phyloP scores from a whole-genome alignment of 441 rosid species.

The Erodium texanum region DNA sequence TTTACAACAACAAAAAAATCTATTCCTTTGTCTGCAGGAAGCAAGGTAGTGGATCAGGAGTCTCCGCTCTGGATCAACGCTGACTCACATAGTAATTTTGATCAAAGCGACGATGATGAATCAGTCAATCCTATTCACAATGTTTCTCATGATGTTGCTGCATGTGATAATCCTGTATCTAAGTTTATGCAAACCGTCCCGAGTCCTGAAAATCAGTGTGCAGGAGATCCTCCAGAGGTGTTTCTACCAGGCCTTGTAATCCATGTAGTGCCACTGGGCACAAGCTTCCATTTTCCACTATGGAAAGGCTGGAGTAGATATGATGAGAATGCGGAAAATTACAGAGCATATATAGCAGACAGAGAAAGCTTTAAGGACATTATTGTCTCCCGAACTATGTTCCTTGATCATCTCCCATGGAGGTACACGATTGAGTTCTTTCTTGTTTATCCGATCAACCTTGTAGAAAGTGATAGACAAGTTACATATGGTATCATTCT shows the following conservation, averaged over 20 bases:
- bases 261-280: constrained; percentile 53
- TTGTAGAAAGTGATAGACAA: not conserved
- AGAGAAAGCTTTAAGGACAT: constrained; percentile 63
- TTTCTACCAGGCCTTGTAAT: constrained; percentile 67
- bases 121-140: constrained; percentile 30
- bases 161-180: constrained; percentile 42
- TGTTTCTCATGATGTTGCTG: constrained; percentile 13
- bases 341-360: constrained; percentile 58
- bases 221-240: constrained; percentile 47
- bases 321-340: constrained; percentile 26
- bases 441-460: not conserved
- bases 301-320: constrained; percentile 49
- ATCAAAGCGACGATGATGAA: constrained; percentile 15
- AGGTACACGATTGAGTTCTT: constrained; percentile 34
- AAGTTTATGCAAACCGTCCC: constrained; percentile 58
- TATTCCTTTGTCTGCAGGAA: constrained; percentile 26
- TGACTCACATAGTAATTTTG: constrained; percentile 11
- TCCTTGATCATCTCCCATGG: constrained; percentile 94
- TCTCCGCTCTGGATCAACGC: constrained; percentile 21
- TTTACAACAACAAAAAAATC: not conserved
- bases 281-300: constrained; percentile 27
- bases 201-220: constrained; percentile 21
- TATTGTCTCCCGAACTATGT: constrained; percentile 78
- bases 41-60: constrained; percentile 16
- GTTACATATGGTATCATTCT: constrained; percentile 1